Base-by-base conservation (phyloP, 2,329 filamentous ascomycete genomes). In the Colletotrichum chrysophilum region DNA sequence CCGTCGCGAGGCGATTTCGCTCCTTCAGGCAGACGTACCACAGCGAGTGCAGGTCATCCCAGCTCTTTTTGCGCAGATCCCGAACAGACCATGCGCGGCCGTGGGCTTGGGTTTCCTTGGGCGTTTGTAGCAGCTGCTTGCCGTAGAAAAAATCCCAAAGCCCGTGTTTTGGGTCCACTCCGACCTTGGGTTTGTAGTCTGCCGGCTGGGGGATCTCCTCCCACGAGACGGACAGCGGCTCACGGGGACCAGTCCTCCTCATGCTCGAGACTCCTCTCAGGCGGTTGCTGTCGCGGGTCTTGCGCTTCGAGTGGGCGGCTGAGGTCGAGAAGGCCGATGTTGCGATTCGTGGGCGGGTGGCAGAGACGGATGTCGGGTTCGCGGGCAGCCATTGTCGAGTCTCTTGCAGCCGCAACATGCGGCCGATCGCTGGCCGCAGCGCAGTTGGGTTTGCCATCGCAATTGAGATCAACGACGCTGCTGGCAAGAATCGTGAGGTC, bases 21-120 rank as follows among this genome's bases (percentile, higher is more conserved):
- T 99, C 97, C 87, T 95, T 96, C 76, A 94, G 91, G 83, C 97
- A 98, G 71, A 96, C 91, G 95, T 96, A 99, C 96, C 96, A 99
- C 81, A 99, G 89, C 77, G 89, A 88, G 85, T 98, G 96, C 80
- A 99, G 87, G 84, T 98, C 96, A 77, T 98, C 95, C 95, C 96
- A 99, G 77, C 94, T 95, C 87, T 98, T 98, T 77, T 91, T 89
- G 77, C 96, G 91, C 81, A 99, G 88, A 87, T 99, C 97, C 85
- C 95, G 91, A 9, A 94, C 92, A 13, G 90, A 92, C 97, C 97
- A 99, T 32, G 92, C 88, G 70, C 97, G 91, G 18, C 97, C 97
- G 84, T 97, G 93, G 78, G 91, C 87, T 66, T 88, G 83, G 71
- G 94, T 92, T 79, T 96, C 93, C 43, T 92, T 89, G 7, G 96